phyloP scores from a whole-genome alignment of 179 eudicot genomes.

The Beta lomatogona region DNA sequence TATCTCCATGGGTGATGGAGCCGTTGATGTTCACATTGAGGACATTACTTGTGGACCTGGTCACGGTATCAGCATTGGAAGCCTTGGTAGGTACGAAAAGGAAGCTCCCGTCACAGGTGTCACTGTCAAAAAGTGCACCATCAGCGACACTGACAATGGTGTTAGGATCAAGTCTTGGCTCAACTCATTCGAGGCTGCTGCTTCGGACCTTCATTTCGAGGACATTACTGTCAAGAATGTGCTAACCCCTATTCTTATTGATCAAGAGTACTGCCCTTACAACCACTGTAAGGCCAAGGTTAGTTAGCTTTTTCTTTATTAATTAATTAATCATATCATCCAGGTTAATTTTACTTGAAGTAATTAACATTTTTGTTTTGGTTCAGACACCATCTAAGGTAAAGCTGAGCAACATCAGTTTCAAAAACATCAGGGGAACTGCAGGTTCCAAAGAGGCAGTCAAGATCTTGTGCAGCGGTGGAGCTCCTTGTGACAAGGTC shows the following conservation, averaged over 20 bases:
- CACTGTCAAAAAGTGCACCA: constrained; percentile 36
- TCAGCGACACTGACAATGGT: constrained; percentile 40
- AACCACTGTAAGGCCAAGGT: constrained; percentile 33
- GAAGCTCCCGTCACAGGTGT: constrained; percentile 40
- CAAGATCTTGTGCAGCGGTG: constrained; percentile 35
- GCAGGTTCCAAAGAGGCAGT: constrained; percentile 31
- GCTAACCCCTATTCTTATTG: constrained; percentile 21
- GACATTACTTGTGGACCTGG: constrained; percentile 53
- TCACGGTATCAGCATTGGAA: constrained; percentile 56
- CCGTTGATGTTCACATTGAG: constrained; percentile 30
- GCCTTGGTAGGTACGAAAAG: constrained; percentile 42
- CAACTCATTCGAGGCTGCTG: constrained; percentile 25
- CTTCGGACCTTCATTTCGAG: constrained; percentile 42
- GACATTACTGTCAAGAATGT: constrained; percentile 38
- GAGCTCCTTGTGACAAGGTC: constrained; percentile 35
- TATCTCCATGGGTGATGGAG: constrained; percentile 53
- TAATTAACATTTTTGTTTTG: not conserved
- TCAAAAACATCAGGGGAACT: constrained; percentile 35
- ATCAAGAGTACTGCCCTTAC: constrained; percentile 26
- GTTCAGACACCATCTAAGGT: constrained; percentile 41
- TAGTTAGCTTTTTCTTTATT: not conserved
- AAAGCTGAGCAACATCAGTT: constrained; percentile 38
- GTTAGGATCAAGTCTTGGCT: constrained; percentile 50
- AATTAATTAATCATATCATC: not conserved
- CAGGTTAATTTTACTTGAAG: not conserved